A percentile compares a stretch with the other conserved stretches of the same genome.
phyloP scores from a whole-genome alignment of 2,329 filamentous ascomycete species.

The Paecilomyces formosus region DNA sequence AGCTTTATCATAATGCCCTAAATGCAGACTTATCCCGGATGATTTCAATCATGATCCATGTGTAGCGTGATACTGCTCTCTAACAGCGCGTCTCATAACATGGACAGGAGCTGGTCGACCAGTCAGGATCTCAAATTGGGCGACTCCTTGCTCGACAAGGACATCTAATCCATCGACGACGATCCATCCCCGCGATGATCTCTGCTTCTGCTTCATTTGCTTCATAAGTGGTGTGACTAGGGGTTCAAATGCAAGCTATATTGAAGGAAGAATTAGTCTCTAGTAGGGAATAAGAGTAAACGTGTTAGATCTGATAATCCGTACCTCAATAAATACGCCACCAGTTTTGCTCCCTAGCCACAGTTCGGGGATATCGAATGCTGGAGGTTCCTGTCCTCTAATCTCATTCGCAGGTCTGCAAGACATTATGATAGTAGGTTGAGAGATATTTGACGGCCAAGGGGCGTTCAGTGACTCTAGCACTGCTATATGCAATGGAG shows the following conservation, averaged over 20 bases:
- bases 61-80: constrained; percentile 4
- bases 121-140: constrained; percentile 18
- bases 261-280: not conserved
- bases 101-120: constrained; percentile 14
- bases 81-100: constrained; percentile 13
- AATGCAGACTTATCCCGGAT: not conserved
- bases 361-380: constrained; percentile 9
- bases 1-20: not conserved
- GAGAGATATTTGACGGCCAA: constrained; percentile 12
- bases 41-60: not conserved
- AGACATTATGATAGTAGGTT: constrained; percentile 15
- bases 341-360: constrained; percentile 16
- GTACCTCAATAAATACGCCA: constrained; percentile 17
- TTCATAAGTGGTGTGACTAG: constrained; percentile 9
- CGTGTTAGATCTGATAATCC: not conserved
- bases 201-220: constrained; percentile 5
- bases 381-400: constrained; percentile 5
- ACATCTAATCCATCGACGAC: constrained; percentile 15
- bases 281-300: not conserved
- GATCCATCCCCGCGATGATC: constrained; percentile 12
- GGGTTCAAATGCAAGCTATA: constrained; percentile 11
- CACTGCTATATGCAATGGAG: not conserved
- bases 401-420: constrained; percentile 13
- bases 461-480: constrained; percentile 6
- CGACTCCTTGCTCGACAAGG: constrained; percentile 15